These are phyloP conservation scores for Ganoderma resinaceum DNA, from an alignment of 1,284 basidiomycete genomes.

Conservation along the genomic window DNA sequence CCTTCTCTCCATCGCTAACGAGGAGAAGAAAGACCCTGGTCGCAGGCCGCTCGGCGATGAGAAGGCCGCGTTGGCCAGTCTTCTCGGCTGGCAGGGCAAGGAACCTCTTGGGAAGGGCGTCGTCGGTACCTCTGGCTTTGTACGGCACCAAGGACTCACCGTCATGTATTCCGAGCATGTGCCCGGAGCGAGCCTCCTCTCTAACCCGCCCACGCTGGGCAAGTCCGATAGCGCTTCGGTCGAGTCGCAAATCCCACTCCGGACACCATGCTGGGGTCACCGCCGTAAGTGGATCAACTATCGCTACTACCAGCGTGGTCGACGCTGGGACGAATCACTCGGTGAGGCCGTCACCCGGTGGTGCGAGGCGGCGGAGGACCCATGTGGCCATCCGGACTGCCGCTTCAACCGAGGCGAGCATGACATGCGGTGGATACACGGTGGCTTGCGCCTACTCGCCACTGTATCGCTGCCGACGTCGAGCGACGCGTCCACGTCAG, in stretches of 20 bases:
- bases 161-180: constrained; percentile 60
- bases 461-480: constrained; percentile 32
- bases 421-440: constrained; percentile 59
- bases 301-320: constrained; percentile 50
- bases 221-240: constrained; percentile 30
- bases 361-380: constrained; percentile 41
- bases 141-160: constrained; percentile 64
- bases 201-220: constrained; percentile 25
- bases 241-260: constrained; percentile 21
- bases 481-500: constrained; percentile 11
- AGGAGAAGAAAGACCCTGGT: constrained; percentile 48
- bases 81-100: constrained; percentile 66
- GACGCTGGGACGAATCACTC: constrained; percentile 47
- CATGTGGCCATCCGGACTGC: constrained; percentile 53
- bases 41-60: constrained; percentile 61
- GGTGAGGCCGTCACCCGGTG: constrained; percentile 51
- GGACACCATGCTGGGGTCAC: constrained; percentile 40
- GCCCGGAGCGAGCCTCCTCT: constrained; percentile 33
- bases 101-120: constrained; percentile 53
- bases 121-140: constrained; percentile 59
- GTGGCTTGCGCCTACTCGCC: constrained; percentile 50
- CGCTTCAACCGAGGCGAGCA: constrained; percentile 50
- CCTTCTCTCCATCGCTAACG: constrained; percentile 55
- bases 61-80: constrained; percentile 53
- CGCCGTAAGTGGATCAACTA: constrained; percentile 56